Conservation (phyloP, 257 asterid species). For the Gentiana macrophylla region DNA sequence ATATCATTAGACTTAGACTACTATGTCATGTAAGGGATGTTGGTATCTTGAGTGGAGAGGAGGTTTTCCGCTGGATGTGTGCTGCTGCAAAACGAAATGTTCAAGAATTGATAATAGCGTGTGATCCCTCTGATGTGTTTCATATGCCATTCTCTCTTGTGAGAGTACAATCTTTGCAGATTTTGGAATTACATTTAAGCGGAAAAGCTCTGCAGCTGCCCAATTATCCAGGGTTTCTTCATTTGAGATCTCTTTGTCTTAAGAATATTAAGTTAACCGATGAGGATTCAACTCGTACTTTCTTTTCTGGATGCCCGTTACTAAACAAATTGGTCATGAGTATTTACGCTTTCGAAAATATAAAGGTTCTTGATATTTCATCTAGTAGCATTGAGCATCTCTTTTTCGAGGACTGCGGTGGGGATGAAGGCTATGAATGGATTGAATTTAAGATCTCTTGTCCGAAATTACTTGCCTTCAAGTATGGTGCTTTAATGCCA, state of each 20-base stretch:
- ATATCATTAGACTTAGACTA: not conserved
- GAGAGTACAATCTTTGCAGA: constrained; percentile 9
- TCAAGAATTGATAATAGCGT: constrained; percentile 8
- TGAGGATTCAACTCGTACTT: constrained; percentile 3
- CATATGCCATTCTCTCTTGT: constrained; percentile 8
- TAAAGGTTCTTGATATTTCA: constrained; percentile 9
- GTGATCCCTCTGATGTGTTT: constrained; percentile 1
- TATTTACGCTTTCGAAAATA: not conserved
- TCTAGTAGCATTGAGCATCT: constrained; percentile 2
- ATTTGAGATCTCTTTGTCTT: constrained; percentile 5
- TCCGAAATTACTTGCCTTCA: constrained; percentile 8
- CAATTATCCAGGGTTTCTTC: constrained; percentile 1
- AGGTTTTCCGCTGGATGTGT: constrained; percentile 6
- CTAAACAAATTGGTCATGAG: constrained; percentile 1
- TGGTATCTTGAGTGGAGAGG: not conserved
- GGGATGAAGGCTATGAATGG: not conserved
- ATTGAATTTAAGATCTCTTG: constrained; percentile 8
- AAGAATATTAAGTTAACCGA: not conserved
- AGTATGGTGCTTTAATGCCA: constrained; percentile 11
- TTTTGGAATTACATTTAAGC: constrained; percentile 2
- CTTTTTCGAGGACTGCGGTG: not conserved
- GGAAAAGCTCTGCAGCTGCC: constrained; percentile 7
- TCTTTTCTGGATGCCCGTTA: constrained; percentile 5
- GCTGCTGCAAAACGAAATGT: constrained; percentile 5
- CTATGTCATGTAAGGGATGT: not conserved